Conservation (phyloP, 768 basidiomycete species). For the Multifurca ochricompacta region DNA sequence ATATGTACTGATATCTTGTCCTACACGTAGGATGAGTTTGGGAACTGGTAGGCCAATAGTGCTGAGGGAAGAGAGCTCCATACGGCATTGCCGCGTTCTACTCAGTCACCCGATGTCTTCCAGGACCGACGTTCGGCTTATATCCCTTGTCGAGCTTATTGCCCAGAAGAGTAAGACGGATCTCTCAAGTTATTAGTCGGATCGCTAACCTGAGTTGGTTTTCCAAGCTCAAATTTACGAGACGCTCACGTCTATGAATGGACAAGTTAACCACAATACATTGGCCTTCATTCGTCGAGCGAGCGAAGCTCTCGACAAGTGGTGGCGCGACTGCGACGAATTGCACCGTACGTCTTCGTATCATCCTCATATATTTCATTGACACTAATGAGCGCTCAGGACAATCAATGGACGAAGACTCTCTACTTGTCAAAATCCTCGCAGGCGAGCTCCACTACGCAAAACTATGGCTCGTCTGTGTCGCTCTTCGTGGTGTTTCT, state of each 20-base stretch:
- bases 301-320: slow-evolving; percentile 78
- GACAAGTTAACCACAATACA: slow-evolving; percentile 78
- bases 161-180: slow-evolving; percentile 71
- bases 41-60: slow-evolving; percentile 89
- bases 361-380: neutral
- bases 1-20: slow-evolving; percentile 13
- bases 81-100: slow-evolving; percentile 75
- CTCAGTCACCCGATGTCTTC: slow-evolving; percentile 82
- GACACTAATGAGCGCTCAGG: slow-evolving; percentile 33
- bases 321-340: slow-evolving; percentile 86
- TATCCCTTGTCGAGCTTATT: slow-evolving; percentile 85
- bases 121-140: slow-evolving; percentile 80
- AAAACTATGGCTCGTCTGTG: slow-evolving; percentile 91
- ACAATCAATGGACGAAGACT: slow-evolving; percentile 76
- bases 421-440: slow-evolving; percentile 79
- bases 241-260: slow-evolving; percentile 77
- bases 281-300: slow-evolving; percentile 83
- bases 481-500: slow-evolving; percentile 81
- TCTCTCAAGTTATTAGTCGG: neutral
- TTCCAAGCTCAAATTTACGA: slow-evolving; percentile 84
- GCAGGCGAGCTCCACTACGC: slow-evolving; percentile 87
- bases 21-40: slow-evolving; percentile 64
- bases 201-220: neutral
- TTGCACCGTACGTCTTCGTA: slow-evolving; percentile 53
- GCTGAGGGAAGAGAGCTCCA: slow-evolving; percentile 80